These are phyloP conservation scores for Flueggea neowawraea DNA, from an alignment of 441 rosid genomes.

Conservation along the genomic window DNA sequence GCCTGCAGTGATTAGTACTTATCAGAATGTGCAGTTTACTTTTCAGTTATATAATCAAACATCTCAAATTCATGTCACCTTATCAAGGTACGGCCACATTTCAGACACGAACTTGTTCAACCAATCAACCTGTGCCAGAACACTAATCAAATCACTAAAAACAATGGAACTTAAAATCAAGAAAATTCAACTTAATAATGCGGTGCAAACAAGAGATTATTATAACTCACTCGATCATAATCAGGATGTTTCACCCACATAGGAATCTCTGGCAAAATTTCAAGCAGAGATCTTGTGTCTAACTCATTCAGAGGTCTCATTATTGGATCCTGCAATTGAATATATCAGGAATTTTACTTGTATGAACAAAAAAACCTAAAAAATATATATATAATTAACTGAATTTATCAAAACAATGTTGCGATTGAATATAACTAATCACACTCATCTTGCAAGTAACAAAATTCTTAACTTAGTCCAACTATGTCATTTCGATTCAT, in stretches of 20 bases:
- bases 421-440: too few relatives aligned
- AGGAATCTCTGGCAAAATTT: slow-evolving; percentile 35
- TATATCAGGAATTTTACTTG: background rate
- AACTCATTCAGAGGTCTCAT: slow-evolving; percentile 22
- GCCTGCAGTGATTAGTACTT: slow-evolving; percentile 18
- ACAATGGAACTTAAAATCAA: background rate
- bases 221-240: slow-evolving; percentile 28
- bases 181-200: background rate
- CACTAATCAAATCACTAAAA: background rate
- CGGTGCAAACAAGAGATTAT: background rate
- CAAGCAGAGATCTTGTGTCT: slow-evolving; percentile 25
- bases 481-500: too few relatives aligned
- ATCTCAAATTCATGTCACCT: slow-evolving; percentile 14
- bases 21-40: background rate
- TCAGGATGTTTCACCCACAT: slow-evolving; percentile 43
- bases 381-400: background rate
- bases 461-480: too few relatives aligned
- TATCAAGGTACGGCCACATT: slow-evolving; percentile 43
- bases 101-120: slow-evolving; percentile 29
- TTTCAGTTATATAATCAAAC: background rate
- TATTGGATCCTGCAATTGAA: slow-evolving; percentile 25
- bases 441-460: too few relatives aligned
- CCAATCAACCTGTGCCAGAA: slow-evolving; percentile 33
- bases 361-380: background rate
- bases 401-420: background rate